phyloP scores from a whole-genome alignment of 176 grass and related monocot genomes.

The Urochloa ruziziensis region DNA sequence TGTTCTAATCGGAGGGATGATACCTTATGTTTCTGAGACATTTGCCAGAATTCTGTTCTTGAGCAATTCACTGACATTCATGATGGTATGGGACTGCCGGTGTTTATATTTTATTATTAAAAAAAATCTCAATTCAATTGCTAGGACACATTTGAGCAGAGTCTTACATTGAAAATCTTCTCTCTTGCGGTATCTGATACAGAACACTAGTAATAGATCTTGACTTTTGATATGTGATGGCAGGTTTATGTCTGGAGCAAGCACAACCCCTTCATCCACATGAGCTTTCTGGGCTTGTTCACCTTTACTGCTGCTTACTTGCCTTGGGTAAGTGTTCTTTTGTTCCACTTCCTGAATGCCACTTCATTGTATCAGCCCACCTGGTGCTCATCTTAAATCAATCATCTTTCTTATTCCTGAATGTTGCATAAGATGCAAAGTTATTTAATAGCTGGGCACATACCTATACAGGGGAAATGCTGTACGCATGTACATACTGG shows the following conservation, averaged over 20 bases:
- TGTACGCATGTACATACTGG: neutral
- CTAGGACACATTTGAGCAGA: neutral
- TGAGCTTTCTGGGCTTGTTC: constrained; percentile 98
- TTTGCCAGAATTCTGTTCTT: constrained; percentile 95
- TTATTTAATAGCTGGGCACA: neutral
- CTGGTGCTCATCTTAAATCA: constrained; percentile 12
- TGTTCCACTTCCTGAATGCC: neutral
- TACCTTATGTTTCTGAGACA: constrained; percentile 88
- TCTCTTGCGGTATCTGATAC: neutral
- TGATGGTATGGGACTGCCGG: constrained; percentile 68
- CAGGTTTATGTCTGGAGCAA: constrained; percentile 99
- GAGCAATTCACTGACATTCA: constrained; percentile 99
- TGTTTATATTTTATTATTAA: neutral
- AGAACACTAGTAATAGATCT: constrained; percentile 14
- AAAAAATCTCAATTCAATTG: neutral
- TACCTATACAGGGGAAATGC: neutral
- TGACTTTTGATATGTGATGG: constrained; percentile 11
- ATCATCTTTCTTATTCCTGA: neutral
- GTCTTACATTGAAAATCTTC: neutral
- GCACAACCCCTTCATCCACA: constrained; percentile 95
- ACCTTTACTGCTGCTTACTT: constrained; percentile 98
- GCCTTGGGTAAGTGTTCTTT: constrained; percentile 68
- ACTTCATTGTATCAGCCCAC: neutral
- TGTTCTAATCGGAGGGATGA: constrained; percentile 93
- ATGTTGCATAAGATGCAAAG: constrained; percentile 3